Base-by-base conservation (phyloP, 1,139 yeast genomes). In the Pichiaceae sp. region DNA sequence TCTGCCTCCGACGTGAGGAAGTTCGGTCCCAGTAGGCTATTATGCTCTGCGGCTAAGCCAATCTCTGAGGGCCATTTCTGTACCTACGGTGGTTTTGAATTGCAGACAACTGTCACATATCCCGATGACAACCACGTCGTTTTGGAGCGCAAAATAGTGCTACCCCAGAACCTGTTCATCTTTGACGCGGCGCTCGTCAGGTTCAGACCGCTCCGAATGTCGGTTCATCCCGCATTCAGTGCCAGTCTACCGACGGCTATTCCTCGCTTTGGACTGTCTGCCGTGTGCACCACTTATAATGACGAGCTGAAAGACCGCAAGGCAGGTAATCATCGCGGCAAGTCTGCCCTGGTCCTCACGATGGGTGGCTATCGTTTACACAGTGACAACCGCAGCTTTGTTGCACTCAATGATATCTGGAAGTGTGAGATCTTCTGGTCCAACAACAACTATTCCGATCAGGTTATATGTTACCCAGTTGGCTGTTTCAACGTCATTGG, bases 351-450 rank as follows among this genome's bases (percentile, higher is more conserved):
- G 4, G 27, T 63, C 1, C 55, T 62, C 32, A 57, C 68, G 3
- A 63, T 66, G 60, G 75, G 73, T 15, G 75, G 75, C 0, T 69
- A 63, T 42, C 45, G 43, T 29, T 31, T 42, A 23, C 43, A 36
- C 18, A 45, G 41, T 25, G 42, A 50, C 2, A 40, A 44, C 2
- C 42, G 36, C 20, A 14, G 38, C 4, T 68, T 62, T 41, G 56
- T 60, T 28, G 63, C 73, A 2, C 50, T 68, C 46, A 60, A 63
- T 41, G 75, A 70, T 47, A 44, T 70, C 37, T 71, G 75, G 75
- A 63, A 60, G 43, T 54, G 68, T 24, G 71, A 68, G 38, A 41
- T 70, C 2, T 56, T 63, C 4, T 54, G 65, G 2, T 49, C 54
- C 14, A 54, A 55, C 15, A 38, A 43, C 20, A 52, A 48, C 12